Percentiles rank a stretch among this genome's conserved stretches.
Conservation (phyloP, 208 protist species). For the Trypanosoma avium region DNA sequence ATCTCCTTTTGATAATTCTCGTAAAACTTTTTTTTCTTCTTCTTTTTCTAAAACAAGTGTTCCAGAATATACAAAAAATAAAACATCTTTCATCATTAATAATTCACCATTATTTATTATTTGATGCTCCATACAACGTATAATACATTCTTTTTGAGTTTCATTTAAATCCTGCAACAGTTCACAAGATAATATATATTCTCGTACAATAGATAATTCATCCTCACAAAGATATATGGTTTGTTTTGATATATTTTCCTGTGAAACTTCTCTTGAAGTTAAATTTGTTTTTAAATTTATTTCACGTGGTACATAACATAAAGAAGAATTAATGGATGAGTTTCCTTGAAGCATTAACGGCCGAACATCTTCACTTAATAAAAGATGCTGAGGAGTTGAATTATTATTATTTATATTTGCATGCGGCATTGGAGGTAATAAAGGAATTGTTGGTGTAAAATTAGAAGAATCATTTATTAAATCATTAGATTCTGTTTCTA, state of each 20-base stretch:
- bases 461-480: no score
- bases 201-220: constrained; percentile 52
- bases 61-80: constrained; percentile 64
- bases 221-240: constrained; percentile 10
- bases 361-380: no score
- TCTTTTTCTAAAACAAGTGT: constrained; percentile 36
- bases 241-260: no score
- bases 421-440: no score
- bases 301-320: no score
- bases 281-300: no score
- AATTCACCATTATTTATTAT: constrained; percentile 38
- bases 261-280: no score
- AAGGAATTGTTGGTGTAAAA: no score
- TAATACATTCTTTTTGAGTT: constrained; percentile 60
- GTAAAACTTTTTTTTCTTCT: constrained; percentile 28
- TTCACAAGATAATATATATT: constrained; percentile 46
- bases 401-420: no score
- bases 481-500: background rate
- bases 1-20: constrained; percentile 27
- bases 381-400: no score
- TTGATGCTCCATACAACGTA: constrained; percentile 48
- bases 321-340: no score
- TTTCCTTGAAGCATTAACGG: no score
- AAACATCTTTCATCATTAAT: constrained; percentile 44
- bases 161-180: constrained; percentile 59